Conservation (phyloP, 148 eudicot genomes). For the Persicaria maculosa region DNA sequence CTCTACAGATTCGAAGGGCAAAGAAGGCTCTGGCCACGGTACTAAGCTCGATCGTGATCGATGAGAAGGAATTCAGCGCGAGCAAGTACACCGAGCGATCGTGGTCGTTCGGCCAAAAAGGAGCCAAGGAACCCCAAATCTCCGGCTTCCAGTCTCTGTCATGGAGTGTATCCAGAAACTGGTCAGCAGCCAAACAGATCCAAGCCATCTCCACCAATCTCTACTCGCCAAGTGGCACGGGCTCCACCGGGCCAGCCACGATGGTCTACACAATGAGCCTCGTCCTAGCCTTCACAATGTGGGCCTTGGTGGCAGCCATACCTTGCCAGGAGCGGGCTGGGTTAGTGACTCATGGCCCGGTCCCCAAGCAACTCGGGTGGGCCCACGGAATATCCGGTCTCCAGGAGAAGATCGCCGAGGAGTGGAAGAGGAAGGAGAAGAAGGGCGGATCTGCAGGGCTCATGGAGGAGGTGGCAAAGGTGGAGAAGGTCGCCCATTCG, state of each 20-base stretch:
- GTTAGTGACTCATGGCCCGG: conserved; percentile 48
- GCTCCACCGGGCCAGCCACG: conserved; percentile 47
- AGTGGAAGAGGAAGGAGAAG: conserved; percentile 91
- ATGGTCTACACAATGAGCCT: conserved; percentile 64
- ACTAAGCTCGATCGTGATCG: conserved; percentile 46
- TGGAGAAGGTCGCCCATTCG: conserved; percentile 46
- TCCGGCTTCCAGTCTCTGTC: conserved; percentile 58
- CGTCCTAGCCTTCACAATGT: conserved; percentile 58
- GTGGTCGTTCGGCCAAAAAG: conserved; percentile 63
- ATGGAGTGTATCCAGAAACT: conserved; percentile 59
- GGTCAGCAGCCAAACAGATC: conserved; percentile 86
- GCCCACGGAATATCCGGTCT: conserved; percentile 48
- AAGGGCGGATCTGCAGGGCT: conserved; percentile 52
- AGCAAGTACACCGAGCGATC: conserved; percentile 56
- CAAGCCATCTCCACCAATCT: conserved; percentile 71
- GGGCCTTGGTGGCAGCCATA: conserved; percentile 81
- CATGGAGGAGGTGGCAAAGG: conserved; percentile 59
- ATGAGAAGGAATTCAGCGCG: conserved; percentile 46
- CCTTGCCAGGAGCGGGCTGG: conserved; percentile 86
- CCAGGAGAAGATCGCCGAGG: conserved; percentile 82
- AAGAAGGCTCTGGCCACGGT: conserved; percentile 51
- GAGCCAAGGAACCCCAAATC: conserved; percentile 24
- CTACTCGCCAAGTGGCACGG: conserved; percentile 61
- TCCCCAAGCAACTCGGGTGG: conserved; percentile 62
- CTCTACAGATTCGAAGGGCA: conserved; percentile 44